Evolutionary conservation across 768 basidiomycete genomes (phyloP), one percentile per base, ranked within the genome.

Genomic region (Leccinellum rugosiceps): DNA sequence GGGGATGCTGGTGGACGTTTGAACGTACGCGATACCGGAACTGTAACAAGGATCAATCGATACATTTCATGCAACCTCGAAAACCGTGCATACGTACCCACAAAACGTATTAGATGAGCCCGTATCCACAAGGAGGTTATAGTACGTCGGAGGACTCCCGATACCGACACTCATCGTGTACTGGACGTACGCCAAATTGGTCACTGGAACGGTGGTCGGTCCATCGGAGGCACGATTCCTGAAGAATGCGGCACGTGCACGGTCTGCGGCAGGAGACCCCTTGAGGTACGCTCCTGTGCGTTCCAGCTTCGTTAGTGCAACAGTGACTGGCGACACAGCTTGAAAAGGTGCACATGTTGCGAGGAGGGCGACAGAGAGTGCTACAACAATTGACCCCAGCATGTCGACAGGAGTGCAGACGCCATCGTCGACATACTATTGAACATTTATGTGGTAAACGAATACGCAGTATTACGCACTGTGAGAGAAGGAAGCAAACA

Each of bases 101-200:
- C 72, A 63, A 50, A 72, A 72, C 0, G 68, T 74, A 47, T 69
- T 73, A 17, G 73, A 67, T n/a, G 65, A 66, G 9, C 72, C 70
- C 4, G 74, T 74, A 52, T 74, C 74, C 23, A 72, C 55, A 11
- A 72, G 26, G 14, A 72, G 63, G 50, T 65, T 61, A 53, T 72
- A 68, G 45, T 67, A 60, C 7, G 68, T 72, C 9, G 61, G 32
- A 19, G 71, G 72, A 25, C 7, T 52, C 14, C 71, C 68, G 9
- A 73, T 63, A 19, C 66, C 69, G 11, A 72, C 64, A 1, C 58
- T 61, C 0, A 61, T 46, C 9, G 58, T 61, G 57, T 69, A 74
- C 48, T 45, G 55, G 10, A 25, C 13, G 13, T 64, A 63, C 19
- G 5, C 57, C 6, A 60, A 14, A 43, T 60, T 65, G 23, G 59